These are phyloP conservation scores for Diplodia scrobiculata DNA, from an alignment of 2,329 filamentous ascomycete species.

Conservation along the genomic window DNA sequence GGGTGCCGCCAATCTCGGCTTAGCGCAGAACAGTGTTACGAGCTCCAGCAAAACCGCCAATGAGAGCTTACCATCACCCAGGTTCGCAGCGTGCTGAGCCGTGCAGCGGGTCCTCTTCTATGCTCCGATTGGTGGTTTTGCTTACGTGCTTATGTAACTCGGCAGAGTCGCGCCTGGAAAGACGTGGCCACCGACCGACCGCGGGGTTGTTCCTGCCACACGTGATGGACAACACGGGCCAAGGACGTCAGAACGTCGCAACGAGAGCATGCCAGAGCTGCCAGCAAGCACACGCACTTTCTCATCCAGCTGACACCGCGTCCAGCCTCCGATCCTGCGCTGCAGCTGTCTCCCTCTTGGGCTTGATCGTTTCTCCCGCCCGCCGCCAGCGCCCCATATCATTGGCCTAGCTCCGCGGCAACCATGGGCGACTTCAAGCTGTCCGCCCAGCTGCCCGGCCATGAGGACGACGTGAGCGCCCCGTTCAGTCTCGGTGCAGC, in stretches of 20 bases:
- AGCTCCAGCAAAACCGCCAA: too few species aligned
- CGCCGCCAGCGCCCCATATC: constrained; percentile 30
- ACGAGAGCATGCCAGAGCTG: neutral
- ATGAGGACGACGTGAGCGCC: constrained; percentile 82
- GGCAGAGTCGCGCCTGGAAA: neutral
- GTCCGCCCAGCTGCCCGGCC: constrained; percentile 83
- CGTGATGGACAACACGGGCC: neutral
- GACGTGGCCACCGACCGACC: neutral
- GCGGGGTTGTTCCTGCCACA: constrained; percentile 1
- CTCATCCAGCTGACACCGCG: constrained; percentile 17
- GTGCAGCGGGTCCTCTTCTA: too few species aligned
- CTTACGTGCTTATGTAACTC: too few species aligned
- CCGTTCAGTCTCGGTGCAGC: constrained; percentile 1
- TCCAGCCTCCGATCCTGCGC: constrained; percentile 25
- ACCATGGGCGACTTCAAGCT: constrained; percentile 85
- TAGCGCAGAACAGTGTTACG: too few species aligned
- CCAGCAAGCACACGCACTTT: constrained; percentile 1
- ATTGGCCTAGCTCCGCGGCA: constrained; percentile 29
- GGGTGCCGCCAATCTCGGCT: too few species aligned
- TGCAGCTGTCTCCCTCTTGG: constrained; percentile 19
- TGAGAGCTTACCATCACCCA: too few species aligned
- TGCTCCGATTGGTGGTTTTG: too few species aligned
- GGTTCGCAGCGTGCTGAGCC: too few species aligned
- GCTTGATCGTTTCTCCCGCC: constrained; percentile 27
- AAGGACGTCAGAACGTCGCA: constrained; percentile 23